Evolutionary conservation across 2,329 filamentous ascomycete species (phyloP).

Genomic region (Pseudocercospora eumusae): DNA sequence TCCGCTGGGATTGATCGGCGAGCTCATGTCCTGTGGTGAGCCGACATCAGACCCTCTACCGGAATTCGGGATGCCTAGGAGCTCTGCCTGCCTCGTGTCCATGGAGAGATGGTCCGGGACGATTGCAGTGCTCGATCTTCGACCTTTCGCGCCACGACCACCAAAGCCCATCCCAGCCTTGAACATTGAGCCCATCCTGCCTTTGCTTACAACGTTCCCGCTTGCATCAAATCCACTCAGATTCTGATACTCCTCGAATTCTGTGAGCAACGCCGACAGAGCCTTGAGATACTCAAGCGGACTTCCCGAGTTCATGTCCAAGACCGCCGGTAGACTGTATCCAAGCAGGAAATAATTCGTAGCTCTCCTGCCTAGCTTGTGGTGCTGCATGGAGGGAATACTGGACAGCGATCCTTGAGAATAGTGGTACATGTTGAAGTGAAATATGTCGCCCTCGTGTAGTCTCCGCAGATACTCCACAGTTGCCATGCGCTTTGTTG

Average conservation of each 20-base stretch:
- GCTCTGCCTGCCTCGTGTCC: slow-evolving; percentile 25
- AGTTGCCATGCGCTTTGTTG: slow-evolving; percentile 90
- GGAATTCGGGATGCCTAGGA: slow-evolving; percentile 27
- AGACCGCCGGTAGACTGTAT: slow-evolving; percentile 82
- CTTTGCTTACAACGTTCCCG: slow-evolving; percentile 70
- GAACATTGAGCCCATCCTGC: slow-evolving; percentile 64
- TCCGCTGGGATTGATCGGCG: slow-evolving; percentile 62
- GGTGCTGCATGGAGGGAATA: slow-evolving; percentile 81
- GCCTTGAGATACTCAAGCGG: slow-evolving; percentile 84
- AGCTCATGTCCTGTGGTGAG: slow-evolving; percentile 31
- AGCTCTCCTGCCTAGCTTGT: slow-evolving; percentile 83
- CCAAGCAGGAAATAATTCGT: slow-evolving; percentile 93
- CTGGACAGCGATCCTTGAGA: slow-evolving; percentile 75
- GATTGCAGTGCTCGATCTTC: slow-evolving; percentile 60
- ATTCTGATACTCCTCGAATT: slow-evolving; percentile 93
- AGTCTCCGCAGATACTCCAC: slow-evolving; percentile 90
- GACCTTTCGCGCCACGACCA: slow-evolving; percentile 36
- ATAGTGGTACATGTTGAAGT: slow-evolving; percentile 97
- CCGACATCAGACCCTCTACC: slow-evolving; percentile 17
- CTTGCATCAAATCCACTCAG: slow-evolving; percentile 71
- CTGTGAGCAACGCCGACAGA: slow-evolving; percentile 78
- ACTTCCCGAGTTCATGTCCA: slow-evolving; percentile 80
- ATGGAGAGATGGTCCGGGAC: slow-evolving; percentile 40
- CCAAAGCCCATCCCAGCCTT: slow-evolving; percentile 47
- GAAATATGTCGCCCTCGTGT: slow-evolving; percentile 91